A percentile compares a stretch with the other conserved stretches of the same genome.
Conservation (phyloP, 495 filamentous ascomycete species). For the Penicillium argentinense region DNA sequence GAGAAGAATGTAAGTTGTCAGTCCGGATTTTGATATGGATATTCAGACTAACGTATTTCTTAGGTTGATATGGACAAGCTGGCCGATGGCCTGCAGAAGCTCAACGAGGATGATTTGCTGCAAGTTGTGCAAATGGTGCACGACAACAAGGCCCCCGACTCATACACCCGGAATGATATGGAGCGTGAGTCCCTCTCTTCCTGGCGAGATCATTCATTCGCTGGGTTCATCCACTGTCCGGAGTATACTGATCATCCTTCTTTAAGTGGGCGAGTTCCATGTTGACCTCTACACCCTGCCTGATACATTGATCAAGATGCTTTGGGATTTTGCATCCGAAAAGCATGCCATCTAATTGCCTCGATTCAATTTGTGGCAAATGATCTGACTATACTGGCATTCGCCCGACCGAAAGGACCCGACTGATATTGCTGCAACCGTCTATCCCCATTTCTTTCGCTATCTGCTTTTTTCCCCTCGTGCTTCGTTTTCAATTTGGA, state of each 20-base stretch:
- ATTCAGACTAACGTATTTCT: conserved; percentile 10
- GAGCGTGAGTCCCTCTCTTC: conserved; percentile 63
- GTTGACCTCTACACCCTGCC: conserved; percentile 97
- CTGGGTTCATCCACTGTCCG: too few relatives aligned
- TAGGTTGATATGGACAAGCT: conserved; percentile 92
- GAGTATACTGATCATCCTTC: conserved; percentile 7
- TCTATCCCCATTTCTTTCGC: background rate
- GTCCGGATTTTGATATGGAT: background rate
- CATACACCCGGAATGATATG: conserved; percentile 95
- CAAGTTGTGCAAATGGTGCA: conserved; percentile 97
- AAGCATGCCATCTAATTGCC: conserved; percentile 38
- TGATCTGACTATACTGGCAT: too few relatives aligned
- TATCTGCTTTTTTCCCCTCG: background rate
- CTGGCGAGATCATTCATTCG: too few relatives aligned
- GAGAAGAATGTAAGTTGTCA: conserved; percentile 60
- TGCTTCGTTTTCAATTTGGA: background rate
- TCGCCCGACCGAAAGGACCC: too few relatives aligned
- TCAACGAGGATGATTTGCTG: conserved; percentile 85
- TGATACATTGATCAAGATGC: conserved; percentile 74
- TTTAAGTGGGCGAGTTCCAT: conserved; percentile 92
- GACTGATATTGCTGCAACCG: background rate
- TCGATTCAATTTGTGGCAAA: too few relatives aligned
- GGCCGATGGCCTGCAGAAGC: conserved; percentile 83
- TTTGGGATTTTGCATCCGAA: conserved; percentile 80
- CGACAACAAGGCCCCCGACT: conserved; percentile 88